A percentile compares a stretch with the other conserved stretches of the same genome.
Conservation (phyloP, 1,284 basidiomycete genomes). For the Ustilago trichophora region DNA sequence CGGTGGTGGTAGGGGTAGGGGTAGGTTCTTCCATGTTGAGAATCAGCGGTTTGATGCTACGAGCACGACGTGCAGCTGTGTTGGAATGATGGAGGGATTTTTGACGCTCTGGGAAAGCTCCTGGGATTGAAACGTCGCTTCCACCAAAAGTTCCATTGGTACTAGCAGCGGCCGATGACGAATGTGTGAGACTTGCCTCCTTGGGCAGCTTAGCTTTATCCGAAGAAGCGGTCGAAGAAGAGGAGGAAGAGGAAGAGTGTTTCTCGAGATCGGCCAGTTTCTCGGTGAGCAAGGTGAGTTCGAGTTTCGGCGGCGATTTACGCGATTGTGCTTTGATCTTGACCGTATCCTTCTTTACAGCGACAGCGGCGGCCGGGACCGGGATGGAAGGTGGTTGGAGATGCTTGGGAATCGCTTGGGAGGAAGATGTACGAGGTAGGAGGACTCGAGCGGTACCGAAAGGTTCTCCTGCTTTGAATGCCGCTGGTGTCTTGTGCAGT, state of each 20-base stretch:
- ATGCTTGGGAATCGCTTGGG: too few relatives aligned
- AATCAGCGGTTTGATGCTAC: slow-evolving; percentile 12
- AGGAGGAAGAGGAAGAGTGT: slow-evolving; percentile 4
- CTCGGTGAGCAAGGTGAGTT: slow-evolving; percentile 17
- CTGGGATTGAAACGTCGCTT: slow-evolving; percentile 10
- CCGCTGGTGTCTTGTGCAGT: not conserved
- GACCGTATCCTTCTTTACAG: too few relatives aligned
- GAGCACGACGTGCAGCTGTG: not conserved
- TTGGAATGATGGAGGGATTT: slow-evolving; percentile 8
- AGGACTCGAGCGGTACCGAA: slow-evolving; percentile 3
- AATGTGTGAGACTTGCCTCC: slow-evolving; percentile 6
- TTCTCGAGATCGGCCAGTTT: slow-evolving; percentile 31
- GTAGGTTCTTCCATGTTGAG: slow-evolving; percentile 1
- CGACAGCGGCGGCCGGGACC: too few relatives aligned
- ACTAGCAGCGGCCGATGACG: too few relatives aligned
- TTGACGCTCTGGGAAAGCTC: slow-evolving; percentile 13
- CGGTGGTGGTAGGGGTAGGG: not conserved
- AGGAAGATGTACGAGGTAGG: too few relatives aligned
- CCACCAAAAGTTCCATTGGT: slow-evolving; percentile 23
- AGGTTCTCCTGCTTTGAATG: too few relatives aligned
- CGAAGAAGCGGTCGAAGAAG: too few relatives aligned
- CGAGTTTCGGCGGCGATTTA: slow-evolving; percentile 27
- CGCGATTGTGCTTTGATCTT: not conserved
- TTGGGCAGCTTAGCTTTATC: not conserved
- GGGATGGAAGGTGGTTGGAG: too few relatives aligned